Evolutionary conservation across 495 filamentous ascomycete genomes (phyloP).

Genomic region (Annulohypoxylon stygium): DNA sequence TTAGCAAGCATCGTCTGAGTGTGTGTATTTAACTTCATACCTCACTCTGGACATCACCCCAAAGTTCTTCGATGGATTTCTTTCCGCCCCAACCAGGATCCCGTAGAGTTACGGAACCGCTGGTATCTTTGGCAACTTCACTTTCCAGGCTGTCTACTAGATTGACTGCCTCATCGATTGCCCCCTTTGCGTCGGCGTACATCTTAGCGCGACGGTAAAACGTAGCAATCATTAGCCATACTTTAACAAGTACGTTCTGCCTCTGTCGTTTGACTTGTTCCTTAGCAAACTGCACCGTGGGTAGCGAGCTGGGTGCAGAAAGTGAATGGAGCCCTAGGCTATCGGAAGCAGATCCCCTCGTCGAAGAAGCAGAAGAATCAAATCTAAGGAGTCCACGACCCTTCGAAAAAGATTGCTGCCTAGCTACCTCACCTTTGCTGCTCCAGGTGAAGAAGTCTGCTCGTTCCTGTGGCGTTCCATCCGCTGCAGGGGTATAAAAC

Average conservation of each 20-base stretch:
- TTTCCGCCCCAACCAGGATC: slow-evolving; percentile 78
- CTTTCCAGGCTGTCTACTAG: slow-evolving; percentile 69
- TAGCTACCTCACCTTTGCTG: slow-evolving; percentile 47
- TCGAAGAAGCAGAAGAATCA: slow-evolving; percentile 50
- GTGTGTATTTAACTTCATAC: slow-evolving; percentile 56
- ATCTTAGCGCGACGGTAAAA: slow-evolving; percentile 87
- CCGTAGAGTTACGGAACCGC: slow-evolving; percentile 62
- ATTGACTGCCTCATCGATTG: slow-evolving; percentile 83
- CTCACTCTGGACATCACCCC: slow-evolving; percentile 83
- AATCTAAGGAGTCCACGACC: slow-evolving; percentile 49
- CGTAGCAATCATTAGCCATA: slow-evolving; percentile 90
- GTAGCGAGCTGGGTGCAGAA: slow-evolving; percentile 53
- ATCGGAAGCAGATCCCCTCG: slow-evolving; percentile 41
- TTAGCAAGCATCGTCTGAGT: slow-evolving; percentile 49
- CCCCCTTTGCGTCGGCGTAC: slow-evolving; percentile 80
- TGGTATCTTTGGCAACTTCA: slow-evolving; percentile 66
- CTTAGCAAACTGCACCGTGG: slow-evolving; percentile 63
- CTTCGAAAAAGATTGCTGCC: slow-evolving; percentile 48
- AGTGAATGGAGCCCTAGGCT: slow-evolving; percentile 45
- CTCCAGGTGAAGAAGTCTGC: slow-evolving; percentile 54
- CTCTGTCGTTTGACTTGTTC: slow-evolving; percentile 68
- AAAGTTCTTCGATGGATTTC: slow-evolving; percentile 81
- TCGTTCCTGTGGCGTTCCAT: slow-evolving; percentile 44
- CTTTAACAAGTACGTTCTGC: slow-evolving; percentile 73
- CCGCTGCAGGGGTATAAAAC: slow-evolving; percentile 56